Base-by-base conservation (phyloP, 306 rosid genomes). In the Sophora flavescens region DNA sequence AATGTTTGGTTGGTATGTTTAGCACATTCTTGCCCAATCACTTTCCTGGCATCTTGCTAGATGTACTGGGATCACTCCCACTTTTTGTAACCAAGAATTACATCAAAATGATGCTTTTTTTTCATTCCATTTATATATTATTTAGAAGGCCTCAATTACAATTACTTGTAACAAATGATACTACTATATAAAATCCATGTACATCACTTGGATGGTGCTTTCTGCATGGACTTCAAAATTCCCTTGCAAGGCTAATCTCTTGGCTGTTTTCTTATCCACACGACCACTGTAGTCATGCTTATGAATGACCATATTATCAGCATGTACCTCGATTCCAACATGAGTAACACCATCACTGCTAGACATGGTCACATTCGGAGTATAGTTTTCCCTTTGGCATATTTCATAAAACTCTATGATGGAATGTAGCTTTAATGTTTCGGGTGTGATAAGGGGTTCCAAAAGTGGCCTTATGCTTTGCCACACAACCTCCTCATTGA, bases 381-480 rank as follows among this genome's bases (percentile, higher is more conserved):
- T 50, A 62, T 78, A 91, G 12, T 72, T 50, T 78, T 35, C 33
- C 61, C 75, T 78, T 1, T 85, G 86, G 84, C 93, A 88, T 2
- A 84, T 58, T 68, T 88, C 89, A 0, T 8, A 32, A 26, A 93
- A 58, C 68, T 93, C 97, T 53, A 80, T 62, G 18, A 30, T 74
- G 0, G 98, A 96, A 35, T 91, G 91, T 26, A 72, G 54, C 66
- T 18, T 75, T 10, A 87, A 1, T 1, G 96, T 93, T 48, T 86
- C 88, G 0, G 94, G 96, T 6, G 93, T 90, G 7, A 91, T 11
- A 39, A 93, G 79, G 2, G 97, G 96, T 74, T 91, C 93, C 72
- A 93, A 72, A 26, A 93, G 87, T 13, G 89, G 96, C 63, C 83
- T 75, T 57, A 91, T 84, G 63, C 97, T 86, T 69, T 58, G 39